A percentile compares a stretch with the other conserved stretches of the same genome.
Evolutionary conservation across 495 filamentous ascomycete genomes (phyloP).

Genomic region (Neurospora sp.): DNA sequence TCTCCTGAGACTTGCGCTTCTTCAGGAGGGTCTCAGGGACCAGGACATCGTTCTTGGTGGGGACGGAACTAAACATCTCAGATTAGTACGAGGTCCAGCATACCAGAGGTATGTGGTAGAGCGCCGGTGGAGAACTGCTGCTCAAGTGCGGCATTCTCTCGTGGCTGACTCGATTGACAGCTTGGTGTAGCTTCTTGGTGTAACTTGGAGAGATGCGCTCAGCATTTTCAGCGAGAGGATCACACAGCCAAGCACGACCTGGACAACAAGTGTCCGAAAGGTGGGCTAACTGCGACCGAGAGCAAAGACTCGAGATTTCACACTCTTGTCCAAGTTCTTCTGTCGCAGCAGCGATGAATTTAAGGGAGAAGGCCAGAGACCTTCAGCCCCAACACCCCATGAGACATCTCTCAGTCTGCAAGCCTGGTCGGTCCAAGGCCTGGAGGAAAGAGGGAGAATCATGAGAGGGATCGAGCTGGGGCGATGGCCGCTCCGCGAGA

Average conservation of each 20-base stretch:
- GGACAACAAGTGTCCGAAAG: constrained; percentile 2
- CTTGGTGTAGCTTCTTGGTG: constrained; percentile 30
- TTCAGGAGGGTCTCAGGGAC: constrained; percentile 97
- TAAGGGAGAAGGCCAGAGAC: constrained; percentile 60
- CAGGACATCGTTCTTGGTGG: constrained; percentile 84
- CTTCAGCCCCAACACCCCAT: constrained; percentile 76
- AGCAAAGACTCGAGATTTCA: constrained; percentile 16
- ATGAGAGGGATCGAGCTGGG: constrained; percentile 74
- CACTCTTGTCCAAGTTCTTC: constrained; percentile 1
- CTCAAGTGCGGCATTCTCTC: constrained; percentile 82
- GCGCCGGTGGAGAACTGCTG: constrained; percentile 88
- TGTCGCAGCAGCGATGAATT: constrained; percentile 61
- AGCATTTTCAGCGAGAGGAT: neutral
- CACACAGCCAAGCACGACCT: neutral
- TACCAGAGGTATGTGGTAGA: constrained; percentile 50
- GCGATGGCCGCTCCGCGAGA: constrained; percentile 25
- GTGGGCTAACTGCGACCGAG: neutral
- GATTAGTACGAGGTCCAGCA: constrained; percentile 63
- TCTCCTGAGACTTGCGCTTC: constrained; percentile 99
- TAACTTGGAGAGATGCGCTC: constrained; percentile 14
- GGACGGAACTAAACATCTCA: constrained; percentile 56
- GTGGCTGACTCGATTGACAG: constrained; percentile 61
- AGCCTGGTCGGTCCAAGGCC: constrained; percentile 31
- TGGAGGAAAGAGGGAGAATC: constrained; percentile 44
- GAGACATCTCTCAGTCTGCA: constrained; percentile 43